Percentiles rank a stretch among this genome's conserved stretches.
These are phyloP conservation scores for Rhipidocladum racemiflorum DNA, from an alignment of 176 grass and related monocot species.

Conservation along the genomic window DNA sequence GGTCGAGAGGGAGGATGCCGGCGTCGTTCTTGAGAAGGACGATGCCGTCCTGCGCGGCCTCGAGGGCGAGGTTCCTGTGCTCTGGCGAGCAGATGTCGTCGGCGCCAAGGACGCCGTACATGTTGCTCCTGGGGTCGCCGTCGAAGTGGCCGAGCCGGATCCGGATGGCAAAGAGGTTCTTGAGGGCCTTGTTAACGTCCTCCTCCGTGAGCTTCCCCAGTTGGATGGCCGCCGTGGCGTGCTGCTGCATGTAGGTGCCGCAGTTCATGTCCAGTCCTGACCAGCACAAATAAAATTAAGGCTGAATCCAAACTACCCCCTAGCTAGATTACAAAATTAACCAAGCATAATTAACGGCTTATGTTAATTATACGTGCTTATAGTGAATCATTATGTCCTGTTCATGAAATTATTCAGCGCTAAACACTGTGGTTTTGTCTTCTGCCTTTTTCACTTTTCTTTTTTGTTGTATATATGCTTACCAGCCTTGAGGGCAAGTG, in stretches of 20 bases:
- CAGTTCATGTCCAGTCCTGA: slow-evolving; percentile 78
- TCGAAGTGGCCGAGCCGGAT: slow-evolving; percentile 84
- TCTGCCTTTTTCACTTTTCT: too few relatives aligned
- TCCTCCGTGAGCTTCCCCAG: slow-evolving; percentile 49
- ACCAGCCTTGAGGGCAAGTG: slow-evolving; percentile 23
- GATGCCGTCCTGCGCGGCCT: slow-evolving; percentile 72
- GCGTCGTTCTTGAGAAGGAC: slow-evolving; percentile 70
- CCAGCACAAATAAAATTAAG: not conserved
- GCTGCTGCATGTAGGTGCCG: slow-evolving; percentile 40
- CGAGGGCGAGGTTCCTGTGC: slow-evolving; percentile 57
- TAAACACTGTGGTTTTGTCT: not conserved
- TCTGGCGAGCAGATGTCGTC: slow-evolving; percentile 46
- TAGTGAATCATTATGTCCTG: not conserved
- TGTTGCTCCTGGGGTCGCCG: slow-evolving; percentile 42
- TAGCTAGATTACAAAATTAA: not conserved
- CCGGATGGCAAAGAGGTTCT: slow-evolving; percentile 51
- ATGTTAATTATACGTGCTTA: not conserved
- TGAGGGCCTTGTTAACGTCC: slow-evolving; percentile 56
- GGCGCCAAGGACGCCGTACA: slow-evolving; percentile 49
- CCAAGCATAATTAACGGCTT: not conserved
- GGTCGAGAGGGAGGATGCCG: slow-evolving; percentile 40
- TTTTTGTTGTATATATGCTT: not conserved
- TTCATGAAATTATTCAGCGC: not conserved
- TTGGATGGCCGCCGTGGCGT: slow-evolving; percentile 31
- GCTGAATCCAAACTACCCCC: not conserved